These are phyloP conservation scores for Alternaria novae-zelandiae DNA, from an alignment of 2,329 filamentous ascomycete genomes.

Conservation along the genomic window DNA sequence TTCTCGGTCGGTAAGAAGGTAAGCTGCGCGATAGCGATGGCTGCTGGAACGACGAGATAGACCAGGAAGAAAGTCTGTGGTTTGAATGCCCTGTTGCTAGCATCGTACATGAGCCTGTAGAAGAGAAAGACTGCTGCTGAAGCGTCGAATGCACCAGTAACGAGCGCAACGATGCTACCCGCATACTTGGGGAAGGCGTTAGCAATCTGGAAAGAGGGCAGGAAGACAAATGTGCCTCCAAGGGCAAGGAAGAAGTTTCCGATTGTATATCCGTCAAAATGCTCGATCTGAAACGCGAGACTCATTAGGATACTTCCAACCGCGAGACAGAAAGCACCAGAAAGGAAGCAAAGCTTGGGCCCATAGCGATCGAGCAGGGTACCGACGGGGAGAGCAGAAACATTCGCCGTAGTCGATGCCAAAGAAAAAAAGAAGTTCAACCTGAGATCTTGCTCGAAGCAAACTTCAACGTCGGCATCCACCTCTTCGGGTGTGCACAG, in stretches of 20 bases:
- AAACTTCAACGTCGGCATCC: constrained; percentile 41
- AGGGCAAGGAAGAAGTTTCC: constrained; percentile 79
- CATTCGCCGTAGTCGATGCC: constrained; percentile 48
- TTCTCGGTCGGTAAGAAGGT: constrained; percentile 75
- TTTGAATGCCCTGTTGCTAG: constrained; percentile 63
- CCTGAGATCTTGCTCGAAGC: constrained; percentile 49
- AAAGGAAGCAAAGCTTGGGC: constrained; percentile 40
- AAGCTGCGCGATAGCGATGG: constrained; percentile 71
- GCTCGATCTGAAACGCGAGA: constrained; percentile 43
- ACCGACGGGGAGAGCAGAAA: constrained; percentile 47
- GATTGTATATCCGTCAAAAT: constrained; percentile 62
- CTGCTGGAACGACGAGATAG: constrained; percentile 73
- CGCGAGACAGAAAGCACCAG: constrained; percentile 41
- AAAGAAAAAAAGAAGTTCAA: constrained; percentile 48
- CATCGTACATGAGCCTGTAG: constrained; percentile 74
- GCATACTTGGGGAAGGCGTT: constrained; percentile 81
- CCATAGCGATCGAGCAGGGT: constrained; percentile 48
- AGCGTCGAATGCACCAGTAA: constrained; percentile 84
- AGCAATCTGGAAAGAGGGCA: constrained; percentile 82
- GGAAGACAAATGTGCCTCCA: constrained; percentile 81
- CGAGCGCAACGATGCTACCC: constrained; percentile 77
- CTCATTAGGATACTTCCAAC: constrained; percentile 46
- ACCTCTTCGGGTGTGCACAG: constrained; percentile 46
- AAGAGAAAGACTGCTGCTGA: constrained; percentile 79
- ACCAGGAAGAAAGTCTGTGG: constrained; percentile 72